Evolutionary conservation across 495 filamentous ascomycete species (phyloP), one percentile per base, ranked within the genome.

Genomic region (Xylona heveae): DNA sequence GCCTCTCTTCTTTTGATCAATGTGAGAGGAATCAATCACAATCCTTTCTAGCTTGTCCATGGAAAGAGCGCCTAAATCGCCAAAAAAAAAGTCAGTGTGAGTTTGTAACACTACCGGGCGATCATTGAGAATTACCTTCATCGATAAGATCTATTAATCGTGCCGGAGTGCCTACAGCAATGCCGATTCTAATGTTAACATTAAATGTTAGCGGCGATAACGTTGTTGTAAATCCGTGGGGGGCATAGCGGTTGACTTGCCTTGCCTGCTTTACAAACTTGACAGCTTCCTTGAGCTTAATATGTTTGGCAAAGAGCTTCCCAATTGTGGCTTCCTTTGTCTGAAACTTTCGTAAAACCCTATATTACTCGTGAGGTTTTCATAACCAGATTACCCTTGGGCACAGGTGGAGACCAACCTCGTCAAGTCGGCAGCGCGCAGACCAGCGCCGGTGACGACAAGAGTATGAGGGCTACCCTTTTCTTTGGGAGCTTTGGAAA

Each of bases 221-320:
- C n/a, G 12, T 6, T 6, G 18, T 10, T 21, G 6, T 8, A 24
- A 14, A 26, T 24, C 28, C 7, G 8, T 7, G 15, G 7, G 28
- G 15, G 15, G 28, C 33, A 26, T 28, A 28, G 33, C 33, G 16
- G 14, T 6, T 5, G 24, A 37, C 47, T 31, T 54, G 68, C 59
- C 64, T 59, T 37, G 50, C 64, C 54, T 53, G 79, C 51, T 56
- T 52, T 10, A 84, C 66, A 50, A 75, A 76, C 30, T 76, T 64
- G 34, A 84, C 69, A 12, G 81, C 76, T 39, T 94, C 90, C 33
- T 78, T 64, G 4, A 97, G 41, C 53, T 97, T 97, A 57, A 97
- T 92, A 40, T 97, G 88, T 48, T 97, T 97, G 5, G 90, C 85
- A 50, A 97, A 97, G 31, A 95, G 60, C 51, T 97, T 97, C 15